Conservation (phyloP, 495 filamentous ascomycete species). For the Aspergillus coremiiformis region DNA sequence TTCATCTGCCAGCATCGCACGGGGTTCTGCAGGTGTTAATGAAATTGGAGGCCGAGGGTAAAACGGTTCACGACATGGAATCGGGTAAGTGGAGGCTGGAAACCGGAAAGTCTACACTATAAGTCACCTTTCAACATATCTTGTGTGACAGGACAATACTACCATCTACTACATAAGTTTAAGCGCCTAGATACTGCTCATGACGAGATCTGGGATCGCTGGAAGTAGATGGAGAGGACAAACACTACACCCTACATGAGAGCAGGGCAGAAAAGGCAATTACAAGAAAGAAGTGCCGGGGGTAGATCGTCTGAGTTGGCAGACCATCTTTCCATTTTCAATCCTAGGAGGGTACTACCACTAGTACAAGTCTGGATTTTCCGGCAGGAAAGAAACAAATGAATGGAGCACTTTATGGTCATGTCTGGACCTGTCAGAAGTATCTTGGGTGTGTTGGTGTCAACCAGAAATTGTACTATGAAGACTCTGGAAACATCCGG, state of each 20-base stretch:
- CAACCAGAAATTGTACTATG: too few relatives aligned
- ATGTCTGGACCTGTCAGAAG: too few relatives aligned
- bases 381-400: too few relatives aligned
- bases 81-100: constrained; percentile 48
- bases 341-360: too few relatives aligned
- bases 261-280: not conserved
- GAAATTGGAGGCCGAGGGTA: constrained; percentile 64
- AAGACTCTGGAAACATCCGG: too few relatives aligned
- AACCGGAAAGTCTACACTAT: constrained; percentile 28
- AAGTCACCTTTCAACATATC: not conserved
- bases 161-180: not conserved
- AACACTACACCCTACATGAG: not conserved
- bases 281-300: not conserved
- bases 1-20: constrained; percentile 64
- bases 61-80: constrained; percentile 40
- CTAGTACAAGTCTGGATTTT: too few relatives aligned
- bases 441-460: too few relatives aligned
- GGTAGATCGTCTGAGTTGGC: not conserved
- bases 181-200: not conserved
- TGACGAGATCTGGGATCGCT: not conserved
- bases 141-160: not conserved
- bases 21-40: constrained; percentile 61
- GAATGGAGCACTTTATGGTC: too few relatives aligned
- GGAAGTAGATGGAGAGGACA: not conserved
- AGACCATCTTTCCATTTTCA: not conserved